Base-by-base conservation (phyloP, 176 grass and related monocot genomes). In the Triticum timopheevii region DNA sequence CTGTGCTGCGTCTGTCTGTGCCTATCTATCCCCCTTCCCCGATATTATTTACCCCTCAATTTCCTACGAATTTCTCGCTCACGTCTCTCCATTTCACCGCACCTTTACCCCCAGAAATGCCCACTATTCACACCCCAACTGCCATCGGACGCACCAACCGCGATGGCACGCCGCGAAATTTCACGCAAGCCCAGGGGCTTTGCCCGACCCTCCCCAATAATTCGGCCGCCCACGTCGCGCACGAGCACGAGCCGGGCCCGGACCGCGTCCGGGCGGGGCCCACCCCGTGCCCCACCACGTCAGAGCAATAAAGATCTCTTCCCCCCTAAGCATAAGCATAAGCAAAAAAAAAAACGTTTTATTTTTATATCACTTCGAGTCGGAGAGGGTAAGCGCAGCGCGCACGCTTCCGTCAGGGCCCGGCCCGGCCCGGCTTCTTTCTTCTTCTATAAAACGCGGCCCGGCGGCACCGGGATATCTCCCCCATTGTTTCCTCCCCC, bases 371-470 rank as follows among this genome's bases (percentile, higher is more conserved):
- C n/a, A n/a, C n/a, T n/a, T n/a, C n/a, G n/a, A n/a, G 16, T 54
- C 50, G 50, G 50, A 54, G 50, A 54, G 49, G 9, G 47, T 68
- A 67, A 79, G 23, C 45, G 63, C 49, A 52, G 34, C 85, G 24
- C 80, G 76, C 63, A 84, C 85, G 77, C 82, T 33, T 50, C 70
- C 19, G 31, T 40, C 44, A 1, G 11, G 54, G 54, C 54, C 54
- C 54, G 19, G 22, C 54, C 54, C 54, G 19, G 22, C 27, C 27
- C 63, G 38, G 39, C n/a, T 5, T 31, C 27, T 49, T 54, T 54
- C 16, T 2, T 54, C 65, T 1, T 27, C 73, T 74, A 88, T 91
- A 85, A n/a, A 85, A 85, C 3, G 58, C 54, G 69, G 69, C 39
- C 23, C 85, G 15, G 13, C 28, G 50, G 36, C 19, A 19, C 38